These are phyloP conservation scores for Claviceps sorghi DNA, from an alignment of 2,329 filamentous ascomycete genomes.

Conservation along the genomic window DNA sequence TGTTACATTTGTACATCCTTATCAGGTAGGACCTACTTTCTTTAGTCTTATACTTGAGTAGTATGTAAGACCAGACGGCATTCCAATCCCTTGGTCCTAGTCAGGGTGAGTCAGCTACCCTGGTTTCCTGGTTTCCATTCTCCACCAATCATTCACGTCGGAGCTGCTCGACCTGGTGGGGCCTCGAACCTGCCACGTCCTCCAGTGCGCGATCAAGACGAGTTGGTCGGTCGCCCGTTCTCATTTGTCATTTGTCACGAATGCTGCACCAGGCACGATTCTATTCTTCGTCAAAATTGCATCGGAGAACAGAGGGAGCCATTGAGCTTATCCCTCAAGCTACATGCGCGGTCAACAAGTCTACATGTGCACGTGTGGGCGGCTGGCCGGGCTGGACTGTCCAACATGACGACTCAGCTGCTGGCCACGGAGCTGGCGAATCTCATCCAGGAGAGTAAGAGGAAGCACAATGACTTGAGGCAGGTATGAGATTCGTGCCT, in stretches of 20 bases:
- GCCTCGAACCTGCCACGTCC: constrained; percentile 4
- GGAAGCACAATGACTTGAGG: constrained; percentile 81
- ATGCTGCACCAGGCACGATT: neutral
- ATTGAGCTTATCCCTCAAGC: neutral
- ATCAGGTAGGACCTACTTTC: too few species aligned
- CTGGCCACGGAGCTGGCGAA: constrained; percentile 77
- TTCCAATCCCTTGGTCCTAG: neutral
- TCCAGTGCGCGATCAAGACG: neutral
- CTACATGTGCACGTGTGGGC: constrained; percentile 14
- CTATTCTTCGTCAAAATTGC: neutral
- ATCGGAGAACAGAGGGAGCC: neutral
- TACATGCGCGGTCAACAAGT: constrained; percentile 14
- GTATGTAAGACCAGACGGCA: too few species aligned
- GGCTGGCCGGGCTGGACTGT: constrained; percentile 9
- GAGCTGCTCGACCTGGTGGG: neutral
- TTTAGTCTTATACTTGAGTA: too few species aligned
- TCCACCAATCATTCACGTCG: neutral
- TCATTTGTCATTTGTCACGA: neutral
- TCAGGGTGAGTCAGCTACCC: neutral
- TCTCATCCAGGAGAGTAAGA: constrained; percentile 88
- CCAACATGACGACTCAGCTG: constrained; percentile 78
- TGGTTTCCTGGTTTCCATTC: neutral
- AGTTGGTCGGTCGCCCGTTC: neutral
- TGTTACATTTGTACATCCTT: too few species aligned
- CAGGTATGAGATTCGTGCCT: constrained; percentile 35